These are phyloP conservation scores for Xylaria longipes DNA, from an alignment of 495 filamentous ascomycete genomes.

Conservation along the genomic window DNA sequence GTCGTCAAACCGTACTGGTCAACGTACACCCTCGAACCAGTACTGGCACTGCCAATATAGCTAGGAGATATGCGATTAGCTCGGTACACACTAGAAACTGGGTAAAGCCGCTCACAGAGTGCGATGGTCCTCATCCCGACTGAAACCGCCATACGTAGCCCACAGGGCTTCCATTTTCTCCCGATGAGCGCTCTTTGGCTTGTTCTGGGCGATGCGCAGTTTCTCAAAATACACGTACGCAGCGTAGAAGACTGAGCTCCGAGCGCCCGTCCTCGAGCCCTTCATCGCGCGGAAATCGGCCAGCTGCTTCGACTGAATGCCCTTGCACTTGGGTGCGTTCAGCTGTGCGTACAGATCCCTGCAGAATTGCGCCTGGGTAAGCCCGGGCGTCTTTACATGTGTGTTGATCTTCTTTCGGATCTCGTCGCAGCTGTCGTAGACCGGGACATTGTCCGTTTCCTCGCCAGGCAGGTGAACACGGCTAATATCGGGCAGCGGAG, in stretches of 20 bases:
- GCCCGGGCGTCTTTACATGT: slow-evolving; percentile 52
- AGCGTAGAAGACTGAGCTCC: slow-evolving; percentile 54
- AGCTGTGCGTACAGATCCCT: slow-evolving; percentile 52
- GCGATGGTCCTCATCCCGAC: slow-evolving; percentile 25
- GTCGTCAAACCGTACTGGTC: slow-evolving; percentile 8
- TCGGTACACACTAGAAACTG: neutral
- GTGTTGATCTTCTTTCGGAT: slow-evolving; percentile 61
- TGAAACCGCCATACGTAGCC: slow-evolving; percentile 28
- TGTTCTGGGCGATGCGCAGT: slow-evolving; percentile 58
- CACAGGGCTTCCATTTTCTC: slow-evolving; percentile 57
- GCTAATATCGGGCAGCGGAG: slow-evolving; percentile 39
- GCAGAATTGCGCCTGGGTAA: slow-evolving; percentile 61
- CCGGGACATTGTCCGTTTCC: slow-evolving; percentile 46
- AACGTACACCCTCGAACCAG: neutral
- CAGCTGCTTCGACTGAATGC: slow-evolving; percentile 49
- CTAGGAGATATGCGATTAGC: neutral
- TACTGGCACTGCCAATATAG: neutral
- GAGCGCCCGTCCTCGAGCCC: slow-evolving; percentile 52
- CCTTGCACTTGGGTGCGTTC: slow-evolving; percentile 27
- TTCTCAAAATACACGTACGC: slow-evolving; percentile 68
- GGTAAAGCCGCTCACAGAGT: neutral
- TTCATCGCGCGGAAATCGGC: slow-evolving; percentile 57
- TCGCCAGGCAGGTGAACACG: slow-evolving; percentile 52
- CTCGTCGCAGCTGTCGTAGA: slow-evolving; percentile 65
- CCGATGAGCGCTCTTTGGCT: slow-evolving; percentile 60